A percentile compares a stretch with the other conserved stretches of the same genome.
phyloP scores from a whole-genome alignment of 2,329 filamentous ascomycete genomes.

The Elsinoe arachidis region DNA sequence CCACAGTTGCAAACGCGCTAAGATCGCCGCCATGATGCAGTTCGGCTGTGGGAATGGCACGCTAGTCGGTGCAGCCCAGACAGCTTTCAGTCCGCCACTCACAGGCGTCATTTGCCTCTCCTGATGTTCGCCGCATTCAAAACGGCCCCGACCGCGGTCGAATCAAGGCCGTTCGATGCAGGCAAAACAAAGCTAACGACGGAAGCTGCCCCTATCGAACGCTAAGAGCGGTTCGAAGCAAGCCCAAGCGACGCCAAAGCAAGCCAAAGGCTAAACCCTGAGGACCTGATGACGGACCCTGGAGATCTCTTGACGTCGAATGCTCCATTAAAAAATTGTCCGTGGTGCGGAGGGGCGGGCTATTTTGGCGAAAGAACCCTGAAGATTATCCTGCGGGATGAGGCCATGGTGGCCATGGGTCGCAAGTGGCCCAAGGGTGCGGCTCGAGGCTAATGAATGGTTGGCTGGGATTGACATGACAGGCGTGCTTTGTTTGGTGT shows the following conservation, averaged over 20 bases:
- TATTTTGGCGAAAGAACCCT: not conserved
- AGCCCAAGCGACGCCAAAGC: not conserved
- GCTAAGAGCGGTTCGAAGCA: not conserved
- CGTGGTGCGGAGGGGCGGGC: not conserved
- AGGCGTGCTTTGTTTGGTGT: not conserved
- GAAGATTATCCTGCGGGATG: not conserved
- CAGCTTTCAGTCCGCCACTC: constrained; percentile 2
- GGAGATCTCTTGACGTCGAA: constrained; percentile 13
- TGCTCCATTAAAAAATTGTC: not conserved
- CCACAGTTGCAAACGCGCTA: constrained; percentile 11
- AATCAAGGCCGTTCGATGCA: constrained; percentile 8
- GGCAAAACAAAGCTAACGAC: not conserved
- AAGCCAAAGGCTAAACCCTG: not conserved
- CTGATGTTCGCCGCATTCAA: not conserved
- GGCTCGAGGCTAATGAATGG: not conserved
- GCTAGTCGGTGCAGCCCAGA: constrained; percentile 2
- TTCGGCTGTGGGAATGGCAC: constrained; percentile 1
- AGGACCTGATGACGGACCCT: constrained; percentile 8
- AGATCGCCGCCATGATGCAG: constrained; percentile 14
- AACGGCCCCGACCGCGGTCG: not conserved
- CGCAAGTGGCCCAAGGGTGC: not conserved
- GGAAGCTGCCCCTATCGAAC: constrained; percentile 2
- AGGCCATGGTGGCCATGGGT: not conserved
- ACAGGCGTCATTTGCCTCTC: constrained; percentile 7
- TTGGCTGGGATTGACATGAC: not conserved